Evolutionary conservation across 768 basidiomycete species (phyloP).

Genomic region (Russula earlei): DNA sequence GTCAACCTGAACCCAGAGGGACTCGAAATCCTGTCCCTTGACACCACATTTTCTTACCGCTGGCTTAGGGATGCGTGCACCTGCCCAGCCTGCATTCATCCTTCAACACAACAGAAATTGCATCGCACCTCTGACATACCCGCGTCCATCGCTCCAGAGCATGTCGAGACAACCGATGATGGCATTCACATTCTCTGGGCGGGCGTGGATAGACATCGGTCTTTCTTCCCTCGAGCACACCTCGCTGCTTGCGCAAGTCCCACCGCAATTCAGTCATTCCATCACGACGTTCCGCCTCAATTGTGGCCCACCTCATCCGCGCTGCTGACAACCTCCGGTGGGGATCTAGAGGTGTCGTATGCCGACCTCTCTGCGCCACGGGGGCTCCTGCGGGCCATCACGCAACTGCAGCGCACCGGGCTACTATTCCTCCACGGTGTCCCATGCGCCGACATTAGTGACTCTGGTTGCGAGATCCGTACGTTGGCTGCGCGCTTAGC

Average conservation of each 20-base stretch:
- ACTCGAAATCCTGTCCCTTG: slow-evolving; percentile 25
- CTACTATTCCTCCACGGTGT: slow-evolving; percentile 66
- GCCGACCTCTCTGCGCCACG: slow-evolving; percentile 34
- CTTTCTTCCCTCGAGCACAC: slow-evolving; percentile 42
- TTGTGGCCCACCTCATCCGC: slow-evolving; percentile 38
- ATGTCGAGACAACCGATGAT: slow-evolving; percentile 32
- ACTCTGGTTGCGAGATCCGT: slow-evolving; percentile 57
- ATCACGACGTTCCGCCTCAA: slow-evolving; percentile 32
- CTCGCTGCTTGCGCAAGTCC: slow-evolving; percentile 40
- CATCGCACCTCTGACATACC: slow-evolving; percentile 61
- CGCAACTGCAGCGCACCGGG: slow-evolving; percentile 63
- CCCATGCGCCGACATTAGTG: slow-evolving; percentile 48
- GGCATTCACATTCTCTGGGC: slow-evolving; percentile 48
- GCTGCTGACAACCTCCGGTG: slow-evolving; percentile 25
- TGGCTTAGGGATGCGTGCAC: slow-evolving; percentile 86
- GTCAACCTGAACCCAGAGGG: background rate
- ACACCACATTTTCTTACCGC: slow-evolving; percentile 46
- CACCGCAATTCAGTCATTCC: slow-evolving; percentile 32
- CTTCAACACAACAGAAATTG: slow-evolving; percentile 69
- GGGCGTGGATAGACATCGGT: slow-evolving; percentile 43
- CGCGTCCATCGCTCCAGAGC: slow-evolving; percentile 35
- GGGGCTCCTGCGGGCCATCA: slow-evolving; percentile 49
- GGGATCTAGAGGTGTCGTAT: slow-evolving; percentile 50
- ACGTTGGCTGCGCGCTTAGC: slow-evolving; percentile 61
- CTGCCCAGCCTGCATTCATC: slow-evolving; percentile 64